Percentiles rank a stretch among this genome's conserved stretches.
Conservation (phyloP, 2,329 filamentous ascomycete species). For the Exophiala spinifera region DNA sequence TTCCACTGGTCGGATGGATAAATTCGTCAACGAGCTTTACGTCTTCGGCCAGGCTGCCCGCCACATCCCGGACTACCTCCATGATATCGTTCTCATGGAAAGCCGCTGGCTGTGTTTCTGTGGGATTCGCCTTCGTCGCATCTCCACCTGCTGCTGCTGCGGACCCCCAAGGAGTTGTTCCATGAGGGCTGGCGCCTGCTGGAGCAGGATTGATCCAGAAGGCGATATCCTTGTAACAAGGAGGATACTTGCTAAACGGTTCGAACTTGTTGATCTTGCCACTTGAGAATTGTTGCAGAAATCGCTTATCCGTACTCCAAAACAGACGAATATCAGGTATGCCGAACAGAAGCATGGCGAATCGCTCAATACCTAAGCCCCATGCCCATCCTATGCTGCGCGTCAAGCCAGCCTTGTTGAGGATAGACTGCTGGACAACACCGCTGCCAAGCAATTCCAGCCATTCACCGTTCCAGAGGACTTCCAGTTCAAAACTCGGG, state of each 20-base stretch:
- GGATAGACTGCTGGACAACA: constrained; percentile 77
- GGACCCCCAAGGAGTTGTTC: constrained; percentile 40
- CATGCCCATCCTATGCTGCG: constrained; percentile 89
- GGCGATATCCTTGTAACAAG: constrained; percentile 85
- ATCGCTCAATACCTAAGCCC: constrained; percentile 86
- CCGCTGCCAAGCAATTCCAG: constrained; percentile 94
- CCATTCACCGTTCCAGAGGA: constrained; percentile 93
- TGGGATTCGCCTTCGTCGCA: constrained; percentile 38
- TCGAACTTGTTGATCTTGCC: constrained; percentile 63
- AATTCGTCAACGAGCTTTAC: constrained; percentile 83
- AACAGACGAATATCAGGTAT: constrained; percentile 96
- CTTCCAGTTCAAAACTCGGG: constrained; percentile 93
- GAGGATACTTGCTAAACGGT: constrained; percentile 88
- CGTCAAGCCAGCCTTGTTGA: constrained; percentile 72
- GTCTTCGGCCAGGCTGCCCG: constrained; percentile 82
- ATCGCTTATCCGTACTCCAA: constrained; percentile 83
- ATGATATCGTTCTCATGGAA: constrained; percentile 97
- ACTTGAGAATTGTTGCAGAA: constrained; percentile 74
- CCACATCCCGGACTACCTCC: constrained; percentile 83
- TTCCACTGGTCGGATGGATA: constrained; percentile 76
- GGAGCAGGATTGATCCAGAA: constrained; percentile 70
- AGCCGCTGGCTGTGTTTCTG: constrained; percentile 36
- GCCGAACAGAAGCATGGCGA: constrained; percentile 95
- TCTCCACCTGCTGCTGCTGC: constrained; percentile 34
- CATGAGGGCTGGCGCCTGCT: constrained; percentile 34